Base-by-base conservation (phyloP, 176 grass and related monocot genomes). In the Raddia distichophylla region DNA sequence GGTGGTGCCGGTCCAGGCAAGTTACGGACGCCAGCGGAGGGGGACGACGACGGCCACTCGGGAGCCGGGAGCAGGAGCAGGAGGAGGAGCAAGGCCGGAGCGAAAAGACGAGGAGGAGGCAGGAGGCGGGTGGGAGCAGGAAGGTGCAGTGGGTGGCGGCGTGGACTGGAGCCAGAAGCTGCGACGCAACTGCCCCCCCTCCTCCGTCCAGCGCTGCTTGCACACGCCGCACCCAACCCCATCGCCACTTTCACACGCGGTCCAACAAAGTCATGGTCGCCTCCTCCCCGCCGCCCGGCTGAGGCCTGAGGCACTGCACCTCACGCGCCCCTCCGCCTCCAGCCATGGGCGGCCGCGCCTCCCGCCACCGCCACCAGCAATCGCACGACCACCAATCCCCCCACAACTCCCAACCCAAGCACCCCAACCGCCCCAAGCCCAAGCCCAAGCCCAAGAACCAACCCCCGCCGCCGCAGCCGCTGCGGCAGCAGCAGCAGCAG, bases 271-370 rank as follows among this genome's bases (percentile, higher is more conserved):
- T 49, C 81, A 83, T 76, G 81, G 49, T 61, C 48, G 5, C 22
- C 42, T 11, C 71, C 72, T 6, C 59, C 33, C 18, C 73, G 35
- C 37, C 5, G 5, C 83, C 1, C 74, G 50, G 40, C 18, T 10
- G 37, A 40, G 37, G 37, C 27, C 56, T 66, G 74, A 61, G 52
- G 79, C 22, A 27, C 74, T 1, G 49, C 83, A 0, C 1, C 52
- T 44, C 52, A 40, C 69, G 34, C 71, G 20, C 70, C 2, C 10
- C 16, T 20, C 16, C 55, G 8, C 49, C 47, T 54, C 60, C 10
- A 40, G 4, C 18, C 84, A 97, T 97, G 95, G 95, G 95, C n/a
- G 88, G 56, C 59, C 92, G 94, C 60, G 43, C 80, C 47, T 94
- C 92, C 10, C 94, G 94, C 69, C 91, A 86, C 87, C 79, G 88